phyloP scores from a whole-genome alignment of 1,284 basidiomycete genomes.

The Ustilago vetiveriae region DNA sequence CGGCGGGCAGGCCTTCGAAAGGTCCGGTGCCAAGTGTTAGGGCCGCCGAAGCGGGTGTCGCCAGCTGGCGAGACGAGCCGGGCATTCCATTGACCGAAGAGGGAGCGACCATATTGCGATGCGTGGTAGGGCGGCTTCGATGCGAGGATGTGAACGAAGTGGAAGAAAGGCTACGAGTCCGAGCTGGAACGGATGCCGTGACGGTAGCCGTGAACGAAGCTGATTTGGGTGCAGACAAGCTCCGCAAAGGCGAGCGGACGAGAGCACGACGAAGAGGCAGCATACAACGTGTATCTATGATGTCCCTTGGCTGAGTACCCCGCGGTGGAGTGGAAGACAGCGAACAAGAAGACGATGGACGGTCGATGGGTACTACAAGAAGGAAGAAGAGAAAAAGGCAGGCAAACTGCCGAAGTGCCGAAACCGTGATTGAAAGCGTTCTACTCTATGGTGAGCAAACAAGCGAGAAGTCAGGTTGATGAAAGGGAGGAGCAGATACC shows the following conservation, averaged over 20 bases:
- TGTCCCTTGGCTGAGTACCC: slow-evolving; percentile 29
- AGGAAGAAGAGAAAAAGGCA: slow-evolving; percentile 12
- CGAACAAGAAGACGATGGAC: slow-evolving; percentile 22
- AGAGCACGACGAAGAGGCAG: slow-evolving; percentile 41
- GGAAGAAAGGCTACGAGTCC: slow-evolving; percentile 14
- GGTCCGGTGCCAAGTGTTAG: slow-evolving; percentile 32
- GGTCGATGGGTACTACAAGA: slow-evolving; percentile 22
- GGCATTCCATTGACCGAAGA: slow-evolving; percentile 16
- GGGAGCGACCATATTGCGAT: slow-evolving; percentile 15
- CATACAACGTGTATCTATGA: slow-evolving; percentile 29
- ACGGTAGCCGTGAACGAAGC: slow-evolving; percentile 4
- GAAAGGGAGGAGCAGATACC: slow-evolving; percentile 2
- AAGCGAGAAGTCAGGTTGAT: too few relatives aligned
- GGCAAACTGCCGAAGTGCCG: slow-evolving; percentile 3
- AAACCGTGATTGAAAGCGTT: slow-evolving; percentile 6
- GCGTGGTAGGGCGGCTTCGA: neutral
- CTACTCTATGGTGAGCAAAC: too few relatives aligned
- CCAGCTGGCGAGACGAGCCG: slow-evolving; percentile 43
- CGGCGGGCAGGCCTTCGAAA: slow-evolving; percentile 38
- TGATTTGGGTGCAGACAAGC: slow-evolving; percentile 10
- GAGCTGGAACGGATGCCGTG: neutral
- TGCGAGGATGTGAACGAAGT: slow-evolving; percentile 3
- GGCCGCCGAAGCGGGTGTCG: slow-evolving; percentile 32
- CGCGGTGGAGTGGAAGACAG: slow-evolving; percentile 26
- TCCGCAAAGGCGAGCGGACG: slow-evolving; percentile 33